Percentiles rank a stretch among this genome's conserved stretches.
phyloP scores from a whole-genome alignment of 2,329 filamentous ascomycete species.

The Cladosporium sp. region DNA sequence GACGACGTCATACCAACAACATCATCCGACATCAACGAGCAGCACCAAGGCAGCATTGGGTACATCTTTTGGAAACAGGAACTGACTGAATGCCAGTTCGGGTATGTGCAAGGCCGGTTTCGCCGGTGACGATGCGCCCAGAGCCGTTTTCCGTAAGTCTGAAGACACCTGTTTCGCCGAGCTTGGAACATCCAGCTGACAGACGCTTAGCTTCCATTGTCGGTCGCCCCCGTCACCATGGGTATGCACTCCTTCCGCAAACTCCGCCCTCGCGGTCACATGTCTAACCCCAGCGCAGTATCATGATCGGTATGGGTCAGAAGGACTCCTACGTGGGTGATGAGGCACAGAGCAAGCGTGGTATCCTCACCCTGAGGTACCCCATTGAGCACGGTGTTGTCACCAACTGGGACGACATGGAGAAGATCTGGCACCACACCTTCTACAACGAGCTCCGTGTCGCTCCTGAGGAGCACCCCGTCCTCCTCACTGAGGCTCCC shows the following conservation, averaged over 20 bases:
- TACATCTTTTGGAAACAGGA: conserved; percentile 11
- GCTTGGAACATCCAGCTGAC: neutral
- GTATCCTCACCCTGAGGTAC: conserved; percentile 99
- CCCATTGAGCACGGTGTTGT: conserved; percentile 99
- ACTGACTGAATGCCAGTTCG: conserved; percentile 62
- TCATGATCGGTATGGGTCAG: conserved; percentile 99
- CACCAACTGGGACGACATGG: conserved; percentile 99
- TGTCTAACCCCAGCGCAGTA: conserved; percentile 59
- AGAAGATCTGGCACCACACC: conserved; percentile 99
- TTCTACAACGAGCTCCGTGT: conserved; percentile 99
- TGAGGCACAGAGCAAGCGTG: conserved; percentile 99
- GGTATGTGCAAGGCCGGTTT: conserved; percentile 99
- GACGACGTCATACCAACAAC: conserved; percentile 30
- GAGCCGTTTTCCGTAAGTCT: conserved; percentile 99
- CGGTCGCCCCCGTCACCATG: conserved; percentile 99
- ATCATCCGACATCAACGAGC: conserved; percentile 11
- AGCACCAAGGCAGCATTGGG: conserved; percentile 12
- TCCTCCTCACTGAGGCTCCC: conserved; percentile 96
- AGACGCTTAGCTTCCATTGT: conserved; percentile 82
- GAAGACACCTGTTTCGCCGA: conserved; percentile 19
- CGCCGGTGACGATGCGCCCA: conserved; percentile 99
- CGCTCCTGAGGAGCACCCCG: conserved; percentile 98
- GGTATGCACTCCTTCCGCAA: conserved; percentile 56
- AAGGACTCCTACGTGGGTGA: conserved; percentile 99
- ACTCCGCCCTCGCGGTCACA: conserved; percentile 14